These are phyloP conservation scores for Lonicera japonica DNA, from an alignment of 129 eudicot species.

Conservation along the genomic window DNA sequence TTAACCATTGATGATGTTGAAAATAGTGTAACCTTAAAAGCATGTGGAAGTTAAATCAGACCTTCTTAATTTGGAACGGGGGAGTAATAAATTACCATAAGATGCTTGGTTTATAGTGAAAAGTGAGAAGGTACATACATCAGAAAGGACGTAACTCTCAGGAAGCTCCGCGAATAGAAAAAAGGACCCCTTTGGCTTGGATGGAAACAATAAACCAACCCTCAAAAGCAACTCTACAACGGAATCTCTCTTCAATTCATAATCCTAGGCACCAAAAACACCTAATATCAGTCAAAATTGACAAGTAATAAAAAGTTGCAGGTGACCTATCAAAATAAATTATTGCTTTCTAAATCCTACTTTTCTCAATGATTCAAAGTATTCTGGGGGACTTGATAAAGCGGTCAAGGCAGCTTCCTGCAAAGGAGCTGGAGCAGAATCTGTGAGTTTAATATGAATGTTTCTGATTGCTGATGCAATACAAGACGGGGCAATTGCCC, in stretches of 20 bases:
- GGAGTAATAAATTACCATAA: neutral
- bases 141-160: conserved; percentile 51
- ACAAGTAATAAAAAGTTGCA: conserved; percentile 6
- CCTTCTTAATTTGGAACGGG: no score
- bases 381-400: conserved; percentile 53
- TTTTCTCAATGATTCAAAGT: conserved; percentile 47
- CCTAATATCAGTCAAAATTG: conserved; percentile 4
- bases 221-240: conserved; percentile 40
- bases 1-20: no score
- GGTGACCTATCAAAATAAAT: neutral
- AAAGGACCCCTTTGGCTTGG: conserved; percentile 75
- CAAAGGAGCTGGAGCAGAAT: conserved; percentile 99
- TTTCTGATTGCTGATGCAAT: conserved; percentile 80
- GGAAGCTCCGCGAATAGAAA: conserved; percentile 80
- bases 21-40: no score
- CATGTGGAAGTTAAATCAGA: no score
- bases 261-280: conserved; percentile 43
- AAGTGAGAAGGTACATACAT: conserved; percentile 41
- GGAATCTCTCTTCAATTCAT: conserved; percentile 67
- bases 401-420: conserved; percentile 99
- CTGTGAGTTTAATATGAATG: conserved; percentile 74
- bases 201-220: conserved; percentile 59
- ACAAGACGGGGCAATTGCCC: conserved; percentile 91
- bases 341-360: conserved; percentile 31
- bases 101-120: neutral